Conservation (phyloP, 1,284 basidiomycete species). For the Malassezia pachydermatis region DNA sequence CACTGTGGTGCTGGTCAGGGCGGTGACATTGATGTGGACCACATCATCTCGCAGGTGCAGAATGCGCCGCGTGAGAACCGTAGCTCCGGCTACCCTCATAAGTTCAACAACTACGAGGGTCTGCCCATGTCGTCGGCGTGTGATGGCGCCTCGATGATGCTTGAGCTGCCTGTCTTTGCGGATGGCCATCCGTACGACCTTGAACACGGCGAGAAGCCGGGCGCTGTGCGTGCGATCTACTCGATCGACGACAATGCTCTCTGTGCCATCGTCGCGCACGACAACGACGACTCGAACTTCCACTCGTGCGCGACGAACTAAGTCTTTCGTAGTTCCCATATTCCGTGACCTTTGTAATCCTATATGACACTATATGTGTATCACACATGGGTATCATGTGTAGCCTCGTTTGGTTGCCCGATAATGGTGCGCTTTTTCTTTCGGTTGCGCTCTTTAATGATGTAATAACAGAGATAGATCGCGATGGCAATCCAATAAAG, state of each 20-base stretch:
- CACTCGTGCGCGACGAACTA: conserved; percentile 1
- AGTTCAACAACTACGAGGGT: conserved; percentile 10
- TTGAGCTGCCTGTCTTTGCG: conserved; percentile 12
- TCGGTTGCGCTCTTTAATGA: conserved; percentile 57
- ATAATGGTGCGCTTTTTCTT: too few relatives aligned
- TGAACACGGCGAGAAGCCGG: conserved; percentile 10
- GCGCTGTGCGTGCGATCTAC: conserved; percentile 11
- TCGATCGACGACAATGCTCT: conserved; percentile 6
- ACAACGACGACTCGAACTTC: conserved; percentile 12
- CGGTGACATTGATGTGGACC: conserved; percentile 7
- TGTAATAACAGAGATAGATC: background rate
- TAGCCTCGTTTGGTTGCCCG: too few relatives aligned
- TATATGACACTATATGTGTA: too few relatives aligned
- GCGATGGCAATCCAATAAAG: conserved; percentile 37
- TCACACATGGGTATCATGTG: too few relatives aligned
- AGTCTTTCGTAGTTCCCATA: background rate
- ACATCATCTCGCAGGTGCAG: background rate
- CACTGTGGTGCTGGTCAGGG: conserved; percentile 2
- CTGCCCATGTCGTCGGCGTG: conserved; percentile 2
- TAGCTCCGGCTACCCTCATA: conserved; percentile 7
- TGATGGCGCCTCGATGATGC: conserved; percentile 9
- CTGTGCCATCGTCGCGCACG: conserved; percentile 13
- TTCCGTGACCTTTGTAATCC: too few relatives aligned
- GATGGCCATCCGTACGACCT: conserved; percentile 13
- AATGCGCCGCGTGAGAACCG: conserved; percentile 3